These are phyloP conservation scores for Rhodotorula babjevae DNA, from an alignment of 768 basidiomycete species.

Conservation along the genomic window DNA sequence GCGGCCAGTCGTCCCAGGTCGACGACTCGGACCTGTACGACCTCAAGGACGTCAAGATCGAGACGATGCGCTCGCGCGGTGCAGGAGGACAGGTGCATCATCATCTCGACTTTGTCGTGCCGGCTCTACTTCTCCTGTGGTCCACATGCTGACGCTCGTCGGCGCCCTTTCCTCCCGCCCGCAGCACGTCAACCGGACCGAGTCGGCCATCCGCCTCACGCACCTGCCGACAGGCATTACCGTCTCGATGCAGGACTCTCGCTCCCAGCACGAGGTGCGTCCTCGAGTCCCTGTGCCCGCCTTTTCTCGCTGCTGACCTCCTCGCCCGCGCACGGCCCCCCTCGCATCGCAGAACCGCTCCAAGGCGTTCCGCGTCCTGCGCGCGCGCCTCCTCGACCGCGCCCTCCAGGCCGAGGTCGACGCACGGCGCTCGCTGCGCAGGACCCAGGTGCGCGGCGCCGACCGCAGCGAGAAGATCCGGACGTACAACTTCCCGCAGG, in stretches of 20 bases:
- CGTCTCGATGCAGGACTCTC: slow-evolving; percentile 96
- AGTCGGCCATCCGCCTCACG: slow-evolving; percentile 90
- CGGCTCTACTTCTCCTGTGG: too few species aligned
- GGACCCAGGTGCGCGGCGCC: slow-evolving; percentile 69
- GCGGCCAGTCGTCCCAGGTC: slow-evolving; percentile 52
- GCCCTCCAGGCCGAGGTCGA: slow-evolving; percentile 68
- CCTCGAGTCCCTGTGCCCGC: background rate
- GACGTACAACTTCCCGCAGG: slow-evolving; percentile 92
- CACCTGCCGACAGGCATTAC: slow-evolving; percentile 88
- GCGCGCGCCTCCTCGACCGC: slow-evolving; percentile 75
- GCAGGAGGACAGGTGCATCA: slow-evolving; percentile 82
- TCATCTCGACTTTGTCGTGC: too few species aligned
- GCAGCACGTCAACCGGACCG: slow-evolving; percentile 96
- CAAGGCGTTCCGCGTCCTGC: slow-evolving; percentile 85
- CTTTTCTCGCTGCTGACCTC: background rate
- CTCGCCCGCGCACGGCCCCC: background rate
- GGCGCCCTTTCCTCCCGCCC: background rate
- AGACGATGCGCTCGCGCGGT: slow-evolving; percentile 94
- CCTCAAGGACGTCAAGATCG: slow-evolving; percentile 73
- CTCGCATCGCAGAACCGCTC: slow-evolving; percentile 66
- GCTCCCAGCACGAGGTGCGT: slow-evolving; percentile 84
- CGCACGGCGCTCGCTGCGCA: slow-evolving; percentile 63
- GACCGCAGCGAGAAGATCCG: slow-evolving; percentile 91
- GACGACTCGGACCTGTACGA: slow-evolving; percentile 63
- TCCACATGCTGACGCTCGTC: too few species aligned